Percentiles rank a stretch among this genome's conserved stretches.
These are phyloP conservation scores for Rhynchospora breviuscula DNA, from an alignment of 176 grass and related monocot genomes.

Conservation along the genomic window DNA sequence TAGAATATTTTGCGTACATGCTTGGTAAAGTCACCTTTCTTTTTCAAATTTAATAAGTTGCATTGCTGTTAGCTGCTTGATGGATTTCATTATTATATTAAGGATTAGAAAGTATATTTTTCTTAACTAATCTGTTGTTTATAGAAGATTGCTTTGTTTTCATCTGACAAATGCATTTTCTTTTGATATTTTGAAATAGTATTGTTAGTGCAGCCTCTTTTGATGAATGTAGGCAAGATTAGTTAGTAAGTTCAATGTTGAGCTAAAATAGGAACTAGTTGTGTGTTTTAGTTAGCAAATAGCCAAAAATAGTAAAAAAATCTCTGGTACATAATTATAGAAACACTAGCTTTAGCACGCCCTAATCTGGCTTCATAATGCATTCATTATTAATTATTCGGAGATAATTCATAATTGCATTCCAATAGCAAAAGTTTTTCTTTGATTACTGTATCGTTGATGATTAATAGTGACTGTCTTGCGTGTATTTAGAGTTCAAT, in stretches of 20 bases:
- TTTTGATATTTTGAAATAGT: not conserved
- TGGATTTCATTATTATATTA: not conserved
- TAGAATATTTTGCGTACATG: not conserved
- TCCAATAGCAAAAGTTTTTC: not conserved
- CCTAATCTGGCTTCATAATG: not conserved
- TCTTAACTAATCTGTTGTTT: not conserved
- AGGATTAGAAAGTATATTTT: not conserved
- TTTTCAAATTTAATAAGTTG: not conserved
- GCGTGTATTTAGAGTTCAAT: not conserved
- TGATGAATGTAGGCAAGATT: not conserved
- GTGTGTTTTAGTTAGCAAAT: not conserved
- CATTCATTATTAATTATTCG: not conserved
- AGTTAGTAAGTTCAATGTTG: not conserved
- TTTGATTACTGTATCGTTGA: not conserved
- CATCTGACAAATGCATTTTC: not conserved
- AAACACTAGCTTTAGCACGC: not conserved
- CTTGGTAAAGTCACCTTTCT: not conserved
- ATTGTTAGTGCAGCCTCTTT: not conserved
- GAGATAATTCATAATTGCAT: not conserved
- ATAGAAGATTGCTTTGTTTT: not conserved
- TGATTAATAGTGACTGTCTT: not conserved
- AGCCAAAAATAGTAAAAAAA: not conserved
- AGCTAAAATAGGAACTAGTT: not conserved
- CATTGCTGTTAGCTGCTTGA: not conserved
- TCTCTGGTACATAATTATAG: not conserved